Evolutionary conservation across 192 early-diverging fungal species (phyloP), one percentile per base, ranked within the genome.

Genomic region (Gryganskiella cystojenkinii): DNA sequence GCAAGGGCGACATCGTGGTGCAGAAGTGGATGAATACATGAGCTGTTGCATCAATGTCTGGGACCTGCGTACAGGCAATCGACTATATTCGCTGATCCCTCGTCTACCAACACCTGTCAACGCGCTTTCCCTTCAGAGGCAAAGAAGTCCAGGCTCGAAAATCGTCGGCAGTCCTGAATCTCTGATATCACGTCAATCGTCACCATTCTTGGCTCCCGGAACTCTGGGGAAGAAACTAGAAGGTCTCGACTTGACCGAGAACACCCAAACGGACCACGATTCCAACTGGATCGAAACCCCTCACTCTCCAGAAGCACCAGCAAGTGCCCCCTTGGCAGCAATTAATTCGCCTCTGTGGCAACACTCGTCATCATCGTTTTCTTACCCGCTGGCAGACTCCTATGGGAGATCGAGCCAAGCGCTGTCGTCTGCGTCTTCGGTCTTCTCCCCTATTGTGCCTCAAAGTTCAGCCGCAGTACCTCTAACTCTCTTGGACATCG

Each of bases 1-100:
- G 6, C 64, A 67, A 67, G 65, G 30, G 37, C 25, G 34, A 13
- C 22, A 27, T 0, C 24, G 28, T 3, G n/a, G 42, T 43, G n/a
- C 45, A 1, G 59, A 64, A 19, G 40, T 14, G 13, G 61, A 68
- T 14, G 61, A 81, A 15, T 34, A 58, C 5, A 67, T 67, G 28
- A 63, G 67, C 43, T 69, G 69, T 15, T 86, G 83, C 49, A 68
- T 86, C 1, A 81, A 86, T 66, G 83, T 86, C 2, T 86, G 85
- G 85, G 79, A 82, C 44, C 45, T 86, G 8, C 64, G 70, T 9
- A 86, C 81, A 0, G 85, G 83, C 2, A 42, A 81, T 4, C 31
- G 81, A 15, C 53, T 76, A 0, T 84, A 82, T 56, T 80, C 79
- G 17, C 63, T 86, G 1, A 76, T 83, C 4, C 82, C 82, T 10